Evolutionary conservation across 768 basidiomycete genomes (phyloP).

Genomic region (Lactarius hatsudake): DNA sequence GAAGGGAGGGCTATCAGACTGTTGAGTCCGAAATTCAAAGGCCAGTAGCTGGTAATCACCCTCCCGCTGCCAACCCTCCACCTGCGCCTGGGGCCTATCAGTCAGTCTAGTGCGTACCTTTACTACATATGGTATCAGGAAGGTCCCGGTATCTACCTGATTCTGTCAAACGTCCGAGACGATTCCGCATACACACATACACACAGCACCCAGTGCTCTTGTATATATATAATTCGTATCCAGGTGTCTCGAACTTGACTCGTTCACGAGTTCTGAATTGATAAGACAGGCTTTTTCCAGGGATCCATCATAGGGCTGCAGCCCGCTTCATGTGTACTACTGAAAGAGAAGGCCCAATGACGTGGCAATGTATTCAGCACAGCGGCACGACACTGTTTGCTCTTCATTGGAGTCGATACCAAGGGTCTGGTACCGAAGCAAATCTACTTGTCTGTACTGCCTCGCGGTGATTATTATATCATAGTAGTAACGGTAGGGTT

Average conservation of each 20-base stretch:
- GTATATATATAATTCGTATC: neutral
- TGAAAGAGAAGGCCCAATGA: neutral
- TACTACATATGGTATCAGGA: neutral
- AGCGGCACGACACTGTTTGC: neutral
- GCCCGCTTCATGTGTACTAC: neutral
- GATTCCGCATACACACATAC: neutral
- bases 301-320: neutral
- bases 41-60: conserved; percentile 28
- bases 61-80: conserved; percentile 27
- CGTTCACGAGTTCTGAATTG: neutral
- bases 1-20: conserved; percentile 38
- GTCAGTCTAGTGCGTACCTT: conserved; percentile 29
- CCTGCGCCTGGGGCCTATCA: conserved; percentile 37
- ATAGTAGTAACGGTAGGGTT: neutral
- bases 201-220: neutral
- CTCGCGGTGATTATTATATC: neutral
- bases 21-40: conserved; percentile 32
- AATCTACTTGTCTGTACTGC: neutral
- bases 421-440: neutral
- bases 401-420: neutral
- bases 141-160: conserved; percentile 1
- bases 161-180: neutral
- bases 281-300: neutral
- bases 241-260: neutral
- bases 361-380: neutral